Percentiles rank a stretch among this genome's conserved stretches.
Conservation (phyloP, 148 eudicot species). For the Silene conica region DNA sequence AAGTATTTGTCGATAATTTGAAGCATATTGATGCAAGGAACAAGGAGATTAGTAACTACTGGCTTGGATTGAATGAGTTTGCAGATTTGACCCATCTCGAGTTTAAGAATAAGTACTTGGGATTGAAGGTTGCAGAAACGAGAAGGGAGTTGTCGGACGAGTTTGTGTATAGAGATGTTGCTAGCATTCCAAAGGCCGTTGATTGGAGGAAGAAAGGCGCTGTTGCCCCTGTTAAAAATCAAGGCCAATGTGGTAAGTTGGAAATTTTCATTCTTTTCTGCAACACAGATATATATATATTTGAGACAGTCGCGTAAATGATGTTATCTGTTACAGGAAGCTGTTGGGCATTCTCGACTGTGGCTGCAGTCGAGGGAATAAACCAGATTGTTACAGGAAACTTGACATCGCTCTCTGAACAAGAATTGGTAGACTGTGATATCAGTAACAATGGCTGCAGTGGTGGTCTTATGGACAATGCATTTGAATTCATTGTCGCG, state of each 20-base stretch:
- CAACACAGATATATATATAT: no score
- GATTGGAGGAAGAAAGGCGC: conserved; percentile 70
- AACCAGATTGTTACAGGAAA: conserved; percentile 58
- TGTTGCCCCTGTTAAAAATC: conserved; percentile 53
- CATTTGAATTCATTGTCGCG: conserved; percentile 39
- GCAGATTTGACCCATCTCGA: conserved; percentile 55
- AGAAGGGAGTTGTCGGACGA: conserved; percentile 12
- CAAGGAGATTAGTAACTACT: conserved; percentile 33
- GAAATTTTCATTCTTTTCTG: no score
- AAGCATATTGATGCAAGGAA: conserved; percentile 46
- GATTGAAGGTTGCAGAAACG: conserved; percentile 24
- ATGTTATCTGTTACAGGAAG: conserved; percentile 40
- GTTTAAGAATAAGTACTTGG: conserved; percentile 43
- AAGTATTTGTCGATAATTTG: conserved; percentile 49
- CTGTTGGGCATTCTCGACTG: conserved; percentile 71
- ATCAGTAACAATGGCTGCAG: conserved; percentile 44
- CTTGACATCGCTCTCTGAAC: conserved; percentile 49
- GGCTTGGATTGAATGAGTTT: conserved; percentile 54
- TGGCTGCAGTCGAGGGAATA: conserved; percentile 61
- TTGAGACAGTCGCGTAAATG: no score
- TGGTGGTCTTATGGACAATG: conserved; percentile 63
- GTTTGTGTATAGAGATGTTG: conserved; percentile 32
- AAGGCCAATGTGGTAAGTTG: conserved; percentile 58
- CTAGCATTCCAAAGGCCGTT: conserved; percentile 36
- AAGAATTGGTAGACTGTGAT: conserved; percentile 60